These are phyloP conservation scores for Cinchona pubescens DNA, from an alignment of 257 asterid species.

Conservation along the genomic window DNA sequence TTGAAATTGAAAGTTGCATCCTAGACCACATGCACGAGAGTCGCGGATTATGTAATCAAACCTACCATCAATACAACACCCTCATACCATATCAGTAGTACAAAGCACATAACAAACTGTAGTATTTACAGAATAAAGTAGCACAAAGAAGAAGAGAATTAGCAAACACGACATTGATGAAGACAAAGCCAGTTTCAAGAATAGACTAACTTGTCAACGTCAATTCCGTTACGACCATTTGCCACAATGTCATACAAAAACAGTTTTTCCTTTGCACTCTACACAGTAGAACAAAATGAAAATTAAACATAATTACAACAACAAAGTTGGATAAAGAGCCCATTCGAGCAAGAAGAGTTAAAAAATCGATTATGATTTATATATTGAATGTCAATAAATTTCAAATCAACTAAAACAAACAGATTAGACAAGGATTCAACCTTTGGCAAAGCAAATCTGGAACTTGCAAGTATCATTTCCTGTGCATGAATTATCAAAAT, in stretches of 20 bases:
- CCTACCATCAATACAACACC: conserved; percentile 39
- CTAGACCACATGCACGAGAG: conserved; percentile 89
- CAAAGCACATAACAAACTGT: not conserved
- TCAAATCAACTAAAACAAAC: not conserved
- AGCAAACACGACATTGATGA: conserved; percentile 16
- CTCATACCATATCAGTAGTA: not conserved
- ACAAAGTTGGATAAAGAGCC: conserved; percentile 3
- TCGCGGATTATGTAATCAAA: conserved; percentile 91
- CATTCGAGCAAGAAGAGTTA: conserved; percentile 21
- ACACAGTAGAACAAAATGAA: conserved; percentile 32
- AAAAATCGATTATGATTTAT: conserved; percentile 4
- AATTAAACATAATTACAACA: conserved; percentile 12
- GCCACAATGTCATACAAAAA: conserved; percentile 94
- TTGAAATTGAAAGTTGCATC: conserved; percentile 80
- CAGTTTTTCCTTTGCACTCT: conserved; percentile 73
- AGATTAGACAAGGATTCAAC: conserved; percentile 35
- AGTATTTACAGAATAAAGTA: conserved; percentile 4
- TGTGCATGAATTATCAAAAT: conserved; percentile 32
- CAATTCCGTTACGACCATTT: conserved; percentile 94
- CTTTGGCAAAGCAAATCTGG: conserved; percentile 41
- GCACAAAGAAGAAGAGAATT: not conserved
- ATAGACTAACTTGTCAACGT: conserved; percentile 91
- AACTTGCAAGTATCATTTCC: conserved; percentile 93
- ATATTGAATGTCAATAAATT: not conserved
- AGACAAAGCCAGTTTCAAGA: conserved; percentile 11